Evolutionary conservation across 2,329 filamentous ascomycete species (phyloP), one percentile per base, ranked within the genome.

Genomic region (Trichoderma sp.): DNA sequence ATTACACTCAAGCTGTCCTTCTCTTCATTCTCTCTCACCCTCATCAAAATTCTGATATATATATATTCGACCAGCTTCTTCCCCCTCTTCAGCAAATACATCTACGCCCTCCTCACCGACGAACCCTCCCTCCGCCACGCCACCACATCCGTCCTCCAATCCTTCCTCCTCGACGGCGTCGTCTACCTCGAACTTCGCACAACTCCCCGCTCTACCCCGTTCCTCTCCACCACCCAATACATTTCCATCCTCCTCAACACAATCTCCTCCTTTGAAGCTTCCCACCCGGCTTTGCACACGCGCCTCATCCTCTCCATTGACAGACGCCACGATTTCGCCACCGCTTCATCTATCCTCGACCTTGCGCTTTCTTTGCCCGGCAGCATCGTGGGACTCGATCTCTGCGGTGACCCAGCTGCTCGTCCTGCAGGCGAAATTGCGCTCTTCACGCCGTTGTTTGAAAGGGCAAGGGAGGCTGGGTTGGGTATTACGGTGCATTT

Each of bases 121-220:
- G 80, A 85, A 12, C 80, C 84, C 4, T 89, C 89, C 74, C 82
- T 93, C 62, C 83, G 82, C 53, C 86, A 88, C 76, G 89, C 92
- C 30, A 94, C 92, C 1, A 83, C 81, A 56, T 86, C 88, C 6
- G 92, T 95, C 58, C 84, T 94, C 7, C 73, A 82, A 24, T 87
- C 90, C 76, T 97, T 96, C 77, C 84, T 87, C 65, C 79, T 80
- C 30, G 93, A 96, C 77, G 92, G 92, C 43, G 90, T 95, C 18
- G 85, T 88, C 71, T 95, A 96, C 78, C 86, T 95, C 14, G 93
- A 97, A 79, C 87, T 96, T 28, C 89, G 93, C 57, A 95, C 93
- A 0, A 96, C 93, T 1, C 93, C 93, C 1, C 88, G 93, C 68
- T 85, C 86, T 2, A 88, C 91, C 39, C 83, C 86, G 3, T 78